phyloP scores from a whole-genome alignment of 164 flowering plant genomes.

The Aristolochia californica region DNA sequence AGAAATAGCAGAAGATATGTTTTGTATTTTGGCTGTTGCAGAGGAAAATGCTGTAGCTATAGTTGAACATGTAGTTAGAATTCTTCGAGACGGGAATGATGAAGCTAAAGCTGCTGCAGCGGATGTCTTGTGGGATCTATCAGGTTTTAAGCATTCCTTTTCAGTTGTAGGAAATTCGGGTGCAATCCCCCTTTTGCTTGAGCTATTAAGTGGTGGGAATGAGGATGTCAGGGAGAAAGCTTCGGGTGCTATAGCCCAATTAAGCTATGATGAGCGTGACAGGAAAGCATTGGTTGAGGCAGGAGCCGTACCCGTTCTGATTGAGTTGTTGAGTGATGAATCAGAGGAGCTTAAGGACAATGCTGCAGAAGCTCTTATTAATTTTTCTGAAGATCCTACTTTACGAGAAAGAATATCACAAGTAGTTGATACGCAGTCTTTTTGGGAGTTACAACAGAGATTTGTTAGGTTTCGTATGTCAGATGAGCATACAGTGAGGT shows the following conservation, averaged over 20 bases:
- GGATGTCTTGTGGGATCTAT: slow-evolving; percentile 49
- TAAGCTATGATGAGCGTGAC: slow-evolving; percentile 34
- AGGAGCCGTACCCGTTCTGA: slow-evolving; percentile 35
- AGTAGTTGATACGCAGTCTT: slow-evolving; percentile 22
- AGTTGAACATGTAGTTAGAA: slow-evolving; percentile 28
- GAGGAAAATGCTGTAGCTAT: slow-evolving; percentile 44
- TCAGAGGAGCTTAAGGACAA: slow-evolving; percentile 39
- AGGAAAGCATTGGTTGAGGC: slow-evolving; percentile 28
- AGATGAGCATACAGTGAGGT: slow-evolving; percentile 22
- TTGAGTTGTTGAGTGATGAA: slow-evolving; percentile 28
- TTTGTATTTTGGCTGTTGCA: slow-evolving; percentile 37
- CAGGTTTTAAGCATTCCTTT: slow-evolving; percentile 31
- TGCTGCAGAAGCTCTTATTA: slow-evolving; percentile 43
- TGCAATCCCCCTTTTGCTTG: slow-evolving; percentile 35
- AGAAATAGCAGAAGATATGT: slow-evolving; percentile 47
- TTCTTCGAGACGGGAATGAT: slow-evolving; percentile 29
- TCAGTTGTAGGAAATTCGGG: slow-evolving; percentile 29
- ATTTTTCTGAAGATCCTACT: slow-evolving; percentile 33
- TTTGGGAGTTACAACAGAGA: slow-evolving; percentile 28
- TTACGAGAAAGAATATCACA: no score
- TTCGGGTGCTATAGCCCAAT: slow-evolving; percentile 39
- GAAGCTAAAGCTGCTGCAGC: slow-evolving; percentile 41
- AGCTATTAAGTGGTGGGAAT: slow-evolving; percentile 26
- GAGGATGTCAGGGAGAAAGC: slow-evolving; percentile 30
- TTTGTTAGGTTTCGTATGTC: slow-evolving; percentile 18